Percentiles rank a stretch among this genome's conserved stretches.
phyloP scores from a whole-genome alignment of 2,329 filamentous ascomycete genomes.

The Davidsoniella eucalypti region DNA sequence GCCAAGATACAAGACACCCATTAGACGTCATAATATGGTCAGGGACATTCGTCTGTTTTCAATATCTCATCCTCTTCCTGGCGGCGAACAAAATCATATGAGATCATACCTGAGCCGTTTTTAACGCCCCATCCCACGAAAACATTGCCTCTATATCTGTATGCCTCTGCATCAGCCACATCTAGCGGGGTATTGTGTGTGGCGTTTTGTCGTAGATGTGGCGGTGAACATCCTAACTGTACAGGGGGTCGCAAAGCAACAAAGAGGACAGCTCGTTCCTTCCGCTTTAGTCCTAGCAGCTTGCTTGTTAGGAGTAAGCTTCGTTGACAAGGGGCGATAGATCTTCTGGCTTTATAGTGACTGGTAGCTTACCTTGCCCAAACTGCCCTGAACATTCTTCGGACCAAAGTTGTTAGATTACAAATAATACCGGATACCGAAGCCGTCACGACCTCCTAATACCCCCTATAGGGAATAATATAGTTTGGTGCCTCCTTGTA shows the following conservation, averaged over 20 bases:
- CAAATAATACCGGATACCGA: background rate
- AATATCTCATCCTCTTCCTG: no score
- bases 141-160: background rate
- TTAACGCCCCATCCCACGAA: no score
- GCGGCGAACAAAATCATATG: no score
- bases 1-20: no score
- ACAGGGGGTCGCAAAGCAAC: background rate
- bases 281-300: background rate
- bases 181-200: background rate
- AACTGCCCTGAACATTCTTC: background rate
- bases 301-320: background rate
- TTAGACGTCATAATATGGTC: no score
- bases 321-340: no score
- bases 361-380: background rate
- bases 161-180: background rate
- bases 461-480: no score
- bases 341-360: background rate
- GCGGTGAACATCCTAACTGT: background rate
- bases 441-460: background rate
- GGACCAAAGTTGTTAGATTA: no score
- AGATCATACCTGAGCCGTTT: no score
- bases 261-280: constrained; percentile 13
- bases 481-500: no score
- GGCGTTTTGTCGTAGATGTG: constrained; percentile 4
- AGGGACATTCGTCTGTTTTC: no score